A percentile compares a stretch with the other conserved stretches of the same genome.
Conservation (phyloP, 371 early-diverging fungal species). For the Blakeslea trispora region DNA sequence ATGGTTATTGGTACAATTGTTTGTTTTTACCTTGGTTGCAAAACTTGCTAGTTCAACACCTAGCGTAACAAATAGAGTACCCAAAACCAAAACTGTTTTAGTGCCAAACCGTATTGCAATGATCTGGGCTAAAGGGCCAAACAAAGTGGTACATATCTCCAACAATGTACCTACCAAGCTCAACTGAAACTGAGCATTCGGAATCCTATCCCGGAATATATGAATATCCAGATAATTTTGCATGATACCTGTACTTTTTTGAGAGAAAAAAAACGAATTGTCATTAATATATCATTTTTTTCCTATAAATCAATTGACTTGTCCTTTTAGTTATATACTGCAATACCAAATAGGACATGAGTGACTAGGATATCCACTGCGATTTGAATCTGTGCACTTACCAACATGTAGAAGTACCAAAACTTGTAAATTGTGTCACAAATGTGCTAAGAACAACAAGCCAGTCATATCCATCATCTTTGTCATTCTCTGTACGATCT, state of each 20-base stretch:
- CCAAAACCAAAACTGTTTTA: constrained; percentile 25
- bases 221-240: constrained; percentile 21
- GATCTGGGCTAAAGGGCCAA: constrained; percentile 35
- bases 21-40: constrained; percentile 29
- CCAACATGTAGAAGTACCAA: constrained; percentile 48
- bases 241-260: constrained; percentile 31
- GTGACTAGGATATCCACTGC: too few species aligned
- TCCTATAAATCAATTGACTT: not conserved
- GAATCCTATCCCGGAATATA: constrained; percentile 11
- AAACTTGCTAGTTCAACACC: constrained; percentile 37
- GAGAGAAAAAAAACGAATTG: not conserved
- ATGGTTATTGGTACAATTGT: too few species aligned
- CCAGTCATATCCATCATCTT: constrained; percentile 63
- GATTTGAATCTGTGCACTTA: too few species aligned
- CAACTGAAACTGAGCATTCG: constrained; percentile 19
- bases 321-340: constrained; percentile 7
- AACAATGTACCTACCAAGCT: constrained; percentile 39
- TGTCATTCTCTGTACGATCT: too few species aligned
- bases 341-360: too few species aligned
- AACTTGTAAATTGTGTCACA: constrained; percentile 56
- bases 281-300: not conserved
- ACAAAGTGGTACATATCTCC: constrained; percentile 25
- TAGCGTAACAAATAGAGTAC: constrained; percentile 21
- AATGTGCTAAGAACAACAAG: constrained; percentile 57
- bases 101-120: constrained; percentile 27